Evolutionary conservation across 257 asterid genomes (phyloP).

Genomic region (Scutellaria barbata): DNA sequence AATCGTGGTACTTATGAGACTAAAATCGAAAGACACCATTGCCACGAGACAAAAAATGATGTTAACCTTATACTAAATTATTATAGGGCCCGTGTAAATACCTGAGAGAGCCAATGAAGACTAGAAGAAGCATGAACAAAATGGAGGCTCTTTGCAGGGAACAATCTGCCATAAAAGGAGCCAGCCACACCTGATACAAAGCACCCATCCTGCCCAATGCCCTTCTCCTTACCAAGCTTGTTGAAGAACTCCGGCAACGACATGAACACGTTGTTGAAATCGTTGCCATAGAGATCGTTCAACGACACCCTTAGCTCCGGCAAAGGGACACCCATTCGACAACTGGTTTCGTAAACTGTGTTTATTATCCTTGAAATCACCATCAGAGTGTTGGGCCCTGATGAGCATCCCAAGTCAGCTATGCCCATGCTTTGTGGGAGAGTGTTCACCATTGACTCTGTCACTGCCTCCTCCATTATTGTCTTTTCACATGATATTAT

Average conservation of each 20-base stretch:
- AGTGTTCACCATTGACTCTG: conserved; percentile 31
- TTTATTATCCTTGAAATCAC: conserved; percentile 45
- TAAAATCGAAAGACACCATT: no score
- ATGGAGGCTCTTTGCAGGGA: conserved; percentile 52
- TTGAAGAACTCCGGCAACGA: conserved; percentile 56
- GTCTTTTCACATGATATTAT: conserved; percentile 49
- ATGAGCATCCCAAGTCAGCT: conserved; percentile 77
- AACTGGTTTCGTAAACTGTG: conserved; percentile 14
- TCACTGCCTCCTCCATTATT: conserved; percentile 50
- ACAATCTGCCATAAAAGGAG: conserved; percentile 70
- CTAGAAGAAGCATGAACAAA: conserved; percentile 73
- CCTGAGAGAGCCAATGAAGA: conserved; percentile 87
- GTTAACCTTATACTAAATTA: no score
- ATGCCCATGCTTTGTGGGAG: conserved; percentile 53
- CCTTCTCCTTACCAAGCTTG: conserved; percentile 38
- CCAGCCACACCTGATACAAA: conserved; percentile 56
- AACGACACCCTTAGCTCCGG: conserved; percentile 63
- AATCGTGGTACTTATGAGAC: no score
- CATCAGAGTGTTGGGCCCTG: conserved; percentile 63
- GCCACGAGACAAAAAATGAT: no score
- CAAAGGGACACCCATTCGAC: conserved; percentile 17
- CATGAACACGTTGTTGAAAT: conserved; percentile 57
- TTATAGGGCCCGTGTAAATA: no score
- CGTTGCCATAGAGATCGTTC: conserved; percentile 78
- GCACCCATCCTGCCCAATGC: conserved; percentile 39